These are phyloP conservation scores for Adansonia digitata DNA, from an alignment of 345 rosid species.

Conservation along the genomic window DNA sequence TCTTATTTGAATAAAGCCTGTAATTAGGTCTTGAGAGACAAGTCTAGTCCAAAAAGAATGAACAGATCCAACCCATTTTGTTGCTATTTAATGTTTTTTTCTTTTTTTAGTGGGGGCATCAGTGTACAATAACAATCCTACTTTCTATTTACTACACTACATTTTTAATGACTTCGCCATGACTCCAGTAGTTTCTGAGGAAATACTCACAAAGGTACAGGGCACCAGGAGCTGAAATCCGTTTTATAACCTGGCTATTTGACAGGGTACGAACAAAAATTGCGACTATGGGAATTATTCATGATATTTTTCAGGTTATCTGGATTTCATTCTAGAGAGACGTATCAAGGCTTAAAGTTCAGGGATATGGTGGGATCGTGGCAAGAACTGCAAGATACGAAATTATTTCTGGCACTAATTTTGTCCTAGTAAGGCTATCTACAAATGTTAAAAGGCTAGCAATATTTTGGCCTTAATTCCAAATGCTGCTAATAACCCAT, in stretches of 20 bases:
- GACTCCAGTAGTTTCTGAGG: neutral
- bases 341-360: neutral
- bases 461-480: neutral
- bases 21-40: neutral
- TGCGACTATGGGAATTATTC: neutral
- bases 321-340: conserved; percentile 7
- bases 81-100: too few species aligned
- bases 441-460: neutral
- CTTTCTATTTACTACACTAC: neutral
- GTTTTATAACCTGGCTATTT: neutral
- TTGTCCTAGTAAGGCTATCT: neutral
- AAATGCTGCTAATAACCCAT: neutral
- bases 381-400: neutral
- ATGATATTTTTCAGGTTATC: conserved; percentile 8
- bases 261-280: neutral
- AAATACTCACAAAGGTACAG: neutral
- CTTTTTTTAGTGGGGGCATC: too few species aligned
- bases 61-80: neutral
- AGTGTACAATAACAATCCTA: neutral
- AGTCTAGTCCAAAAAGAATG: neutral
- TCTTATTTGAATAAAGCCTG: neutral
- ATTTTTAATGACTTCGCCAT: neutral
- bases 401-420: neutral
- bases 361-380: neutral
- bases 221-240: neutral